Percentiles rank a stretch among this genome's conserved stretches.
These are phyloP conservation scores for Hygrocybe coccinea DNA, from an alignment of 768 basidiomycete genomes.

Conservation along the genomic window DNA sequence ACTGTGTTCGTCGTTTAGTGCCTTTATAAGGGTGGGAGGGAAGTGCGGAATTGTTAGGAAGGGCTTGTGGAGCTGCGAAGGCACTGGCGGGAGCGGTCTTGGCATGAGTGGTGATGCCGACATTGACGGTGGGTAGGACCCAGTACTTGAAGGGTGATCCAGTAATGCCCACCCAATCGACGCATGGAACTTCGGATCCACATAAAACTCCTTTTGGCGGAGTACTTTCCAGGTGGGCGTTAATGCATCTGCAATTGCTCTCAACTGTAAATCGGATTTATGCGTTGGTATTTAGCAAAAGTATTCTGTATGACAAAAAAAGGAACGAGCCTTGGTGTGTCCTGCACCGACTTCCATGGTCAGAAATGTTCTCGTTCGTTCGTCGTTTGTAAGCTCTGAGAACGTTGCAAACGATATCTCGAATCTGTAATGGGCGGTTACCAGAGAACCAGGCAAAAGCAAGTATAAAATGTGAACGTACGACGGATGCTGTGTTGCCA, in stretches of 20 bases:
- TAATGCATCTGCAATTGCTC: conserved; percentile 49
- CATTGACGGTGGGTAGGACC: conserved; percentile 12
- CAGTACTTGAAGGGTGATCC: conserved; percentile 25
- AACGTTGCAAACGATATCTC: conserved; percentile 66
- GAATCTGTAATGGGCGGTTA: conserved; percentile 46
- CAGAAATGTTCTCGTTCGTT: conserved; percentile 75
- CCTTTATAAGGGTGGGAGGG: conserved; percentile 42
- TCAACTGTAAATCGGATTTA: conserved; percentile 45
- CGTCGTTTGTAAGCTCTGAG: conserved; percentile 72
- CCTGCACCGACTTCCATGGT: conserved; percentile 81
- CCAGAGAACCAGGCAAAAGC: conserved; percentile 4
- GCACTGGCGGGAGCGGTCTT: conserved; percentile 5
- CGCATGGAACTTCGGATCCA: conserved; percentile 77
- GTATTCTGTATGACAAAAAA: background rate
- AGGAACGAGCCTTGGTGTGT: conserved; percentile 57
- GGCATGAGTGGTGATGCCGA: conserved; percentile 12
- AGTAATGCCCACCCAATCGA: conserved; percentile 87
- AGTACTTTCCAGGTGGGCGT: conserved; percentile 53
- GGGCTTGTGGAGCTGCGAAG: background rate
- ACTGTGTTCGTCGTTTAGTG: conserved; percentile 49
- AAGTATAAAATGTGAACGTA: conserved; percentile 27
- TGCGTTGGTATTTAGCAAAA: background rate
- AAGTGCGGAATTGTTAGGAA: conserved; percentile 51
- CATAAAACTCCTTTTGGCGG: conserved; percentile 77
- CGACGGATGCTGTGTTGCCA: conserved; percentile 46